These are phyloP conservation scores for Sphaerosporella brunnea DNA, from an alignment of 495 filamentous ascomycete genomes.

Conservation along the genomic window DNA sequence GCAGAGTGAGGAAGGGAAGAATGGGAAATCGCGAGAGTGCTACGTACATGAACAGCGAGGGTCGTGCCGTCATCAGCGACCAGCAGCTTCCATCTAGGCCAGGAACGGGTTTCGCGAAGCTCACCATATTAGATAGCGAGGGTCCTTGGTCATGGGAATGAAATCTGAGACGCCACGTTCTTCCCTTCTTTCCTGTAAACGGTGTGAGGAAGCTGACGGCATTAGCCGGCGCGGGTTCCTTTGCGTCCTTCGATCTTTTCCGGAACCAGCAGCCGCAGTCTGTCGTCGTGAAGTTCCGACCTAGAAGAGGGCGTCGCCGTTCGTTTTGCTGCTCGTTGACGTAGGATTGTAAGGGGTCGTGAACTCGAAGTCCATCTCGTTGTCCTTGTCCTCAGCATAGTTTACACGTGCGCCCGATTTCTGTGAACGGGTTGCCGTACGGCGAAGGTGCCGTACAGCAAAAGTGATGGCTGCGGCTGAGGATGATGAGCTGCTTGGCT, in stretches of 20 bases:
- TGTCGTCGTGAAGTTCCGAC: constrained; percentile 25
- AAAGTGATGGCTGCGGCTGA: too few relatives aligned
- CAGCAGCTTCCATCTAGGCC: constrained; percentile 60
- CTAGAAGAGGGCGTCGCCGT: constrained; percentile 29
- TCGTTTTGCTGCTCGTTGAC: constrained; percentile 27
- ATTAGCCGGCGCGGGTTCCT: constrained; percentile 9
- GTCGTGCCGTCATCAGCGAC: constrained; percentile 80
- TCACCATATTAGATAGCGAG: constrained; percentile 56
- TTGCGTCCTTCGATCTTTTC: constrained; percentile 29
- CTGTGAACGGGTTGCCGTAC: constrained; percentile 89
- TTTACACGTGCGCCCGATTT: constrained; percentile 79
- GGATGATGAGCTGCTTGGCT: too few relatives aligned
- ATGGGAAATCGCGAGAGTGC: constrained; percentile 3
- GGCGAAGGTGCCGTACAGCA: constrained; percentile 40
- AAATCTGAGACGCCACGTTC: constrained; percentile 14
- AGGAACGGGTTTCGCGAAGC: constrained; percentile 58
- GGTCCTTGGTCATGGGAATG: constrained; percentile 18
- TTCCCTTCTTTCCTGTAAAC: constrained; percentile 28
- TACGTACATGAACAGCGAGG: constrained; percentile 64
- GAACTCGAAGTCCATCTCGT: constrained; percentile 63
- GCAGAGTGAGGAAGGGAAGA: background rate
- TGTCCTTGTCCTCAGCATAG: constrained; percentile 90
- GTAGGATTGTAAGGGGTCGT: constrained; percentile 33
- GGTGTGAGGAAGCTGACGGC: constrained; percentile 17
- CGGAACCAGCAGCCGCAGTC: constrained; percentile 26